These are phyloP conservation scores for Asterophora lycoperdoides DNA, from an alignment of 768 basidiomycete genomes.

Conservation along the genomic window DNA sequence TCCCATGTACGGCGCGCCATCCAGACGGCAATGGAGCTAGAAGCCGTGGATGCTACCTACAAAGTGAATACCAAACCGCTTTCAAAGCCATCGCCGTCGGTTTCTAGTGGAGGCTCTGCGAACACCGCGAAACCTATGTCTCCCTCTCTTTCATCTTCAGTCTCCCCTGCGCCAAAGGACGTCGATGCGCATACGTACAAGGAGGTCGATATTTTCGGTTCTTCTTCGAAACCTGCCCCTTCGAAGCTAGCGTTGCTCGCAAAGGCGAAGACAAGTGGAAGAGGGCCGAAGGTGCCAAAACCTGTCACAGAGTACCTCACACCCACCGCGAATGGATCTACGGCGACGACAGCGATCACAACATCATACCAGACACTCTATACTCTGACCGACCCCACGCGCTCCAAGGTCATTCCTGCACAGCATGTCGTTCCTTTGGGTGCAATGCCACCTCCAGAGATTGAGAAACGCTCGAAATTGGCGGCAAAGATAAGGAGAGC, in stretches of 20 bases:
- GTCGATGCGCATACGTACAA: conserved; percentile 21
- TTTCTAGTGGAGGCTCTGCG: conserved; percentile 16
- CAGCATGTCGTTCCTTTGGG: conserved; percentile 42
- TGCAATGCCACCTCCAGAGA: conserved; percentile 26
- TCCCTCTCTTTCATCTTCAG: conserved; percentile 7
- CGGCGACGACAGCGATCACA: conserved; percentile 82
- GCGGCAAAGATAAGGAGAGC: conserved; percentile 69
- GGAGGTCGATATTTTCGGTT: conserved; percentile 30
- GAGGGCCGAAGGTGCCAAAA: conserved; percentile 45
- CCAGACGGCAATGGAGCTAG: conserved; percentile 59
- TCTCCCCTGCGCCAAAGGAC: conserved; percentile 2
- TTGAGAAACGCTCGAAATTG: conserved; percentile 62
- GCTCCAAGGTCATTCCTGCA: conserved; percentile 35
- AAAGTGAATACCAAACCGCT: conserved; percentile 18
- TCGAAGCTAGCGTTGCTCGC: conserved; percentile 77
- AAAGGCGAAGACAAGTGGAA: conserved; percentile 46
- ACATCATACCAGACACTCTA: conserved; percentile 73
- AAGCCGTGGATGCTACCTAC: conserved; percentile 42
- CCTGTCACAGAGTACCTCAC: conserved; percentile 65
- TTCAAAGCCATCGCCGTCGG: conserved; percentile 11
- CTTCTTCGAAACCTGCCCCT: conserved; percentile 71
- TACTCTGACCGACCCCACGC: conserved; percentile 53
- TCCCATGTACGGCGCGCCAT: conserved; percentile 64
- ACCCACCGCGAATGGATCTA: conserved; percentile 76
- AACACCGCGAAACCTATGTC: conserved; percentile 5